Percentiles rank a stretch among this genome's conserved stretches.
Conservation (phyloP, 1,284 basidiomycete genomes). For the Naganishia albida region DNA sequence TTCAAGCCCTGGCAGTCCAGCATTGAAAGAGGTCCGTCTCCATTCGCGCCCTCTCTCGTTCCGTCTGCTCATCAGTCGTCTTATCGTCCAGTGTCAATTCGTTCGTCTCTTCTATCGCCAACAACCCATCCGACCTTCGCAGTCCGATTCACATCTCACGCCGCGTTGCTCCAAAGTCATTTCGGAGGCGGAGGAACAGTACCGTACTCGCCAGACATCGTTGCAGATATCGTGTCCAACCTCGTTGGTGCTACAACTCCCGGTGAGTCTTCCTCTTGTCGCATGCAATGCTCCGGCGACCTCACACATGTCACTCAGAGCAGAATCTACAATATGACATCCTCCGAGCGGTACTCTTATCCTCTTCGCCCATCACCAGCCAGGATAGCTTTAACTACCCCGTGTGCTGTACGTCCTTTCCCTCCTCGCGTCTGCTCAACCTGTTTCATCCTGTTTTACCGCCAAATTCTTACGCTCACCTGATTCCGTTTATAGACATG, state of each 20-base stretch:
- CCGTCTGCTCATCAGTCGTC: conserved; percentile 27
- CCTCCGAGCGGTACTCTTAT: conserved; percentile 49
- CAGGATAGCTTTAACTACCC: conserved; percentile 55
- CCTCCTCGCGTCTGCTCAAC: background rate
- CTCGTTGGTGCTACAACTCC: conserved; percentile 38
- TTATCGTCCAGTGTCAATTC: conserved; percentile 52
- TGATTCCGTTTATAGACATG: conserved; percentile 35
- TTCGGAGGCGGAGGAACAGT: conserved; percentile 28
- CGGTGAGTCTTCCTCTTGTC: conserved; percentile 34
- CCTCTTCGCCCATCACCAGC: conserved; percentile 47
- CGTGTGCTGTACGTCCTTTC: conserved; percentile 40
- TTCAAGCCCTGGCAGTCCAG: conserved; percentile 53
- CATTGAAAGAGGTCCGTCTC: conserved; percentile 49
- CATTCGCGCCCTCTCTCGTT: background rate
- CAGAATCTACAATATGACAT: conserved; percentile 41
- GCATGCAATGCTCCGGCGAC: background rate
- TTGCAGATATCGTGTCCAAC: conserved; percentile 48
- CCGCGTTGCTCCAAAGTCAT: conserved; percentile 39
- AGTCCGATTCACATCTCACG: conserved; percentile 50
- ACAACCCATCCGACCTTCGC: conserved; percentile 52
- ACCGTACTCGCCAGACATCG: conserved; percentile 46
- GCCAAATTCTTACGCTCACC: background rate
- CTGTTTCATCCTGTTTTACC: background rate
- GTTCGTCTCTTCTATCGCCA: conserved; percentile 50
- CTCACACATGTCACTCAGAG: background rate